Percentiles rank a stretch among this genome's conserved stretches.
Conservation (phyloP, 805 yeast genomes). For the Cyberlindnera suaveolens region DNA sequence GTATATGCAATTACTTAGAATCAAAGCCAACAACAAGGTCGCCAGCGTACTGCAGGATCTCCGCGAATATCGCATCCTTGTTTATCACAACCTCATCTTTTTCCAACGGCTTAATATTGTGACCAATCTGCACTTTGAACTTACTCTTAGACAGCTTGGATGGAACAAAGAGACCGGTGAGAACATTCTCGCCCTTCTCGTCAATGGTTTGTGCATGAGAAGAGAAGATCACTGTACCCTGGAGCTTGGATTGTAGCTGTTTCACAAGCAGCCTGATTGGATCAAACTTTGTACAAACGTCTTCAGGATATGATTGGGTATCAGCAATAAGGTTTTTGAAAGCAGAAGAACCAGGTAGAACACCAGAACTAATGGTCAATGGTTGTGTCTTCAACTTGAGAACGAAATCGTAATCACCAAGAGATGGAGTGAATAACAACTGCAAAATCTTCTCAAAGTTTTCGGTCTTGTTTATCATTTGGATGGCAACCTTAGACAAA, state of each 20-base stretch:
- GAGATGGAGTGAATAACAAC: conserved; percentile 71
- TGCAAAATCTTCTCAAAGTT: conserved; percentile 37
- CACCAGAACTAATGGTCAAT: conserved; percentile 46
- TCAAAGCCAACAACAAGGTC: conserved; percentile 46
- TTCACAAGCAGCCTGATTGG: conserved; percentile 52
- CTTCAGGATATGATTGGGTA: conserved; percentile 27
- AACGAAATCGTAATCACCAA: conserved; percentile 79
- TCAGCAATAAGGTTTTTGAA: conserved; percentile 51
- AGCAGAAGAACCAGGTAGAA: conserved; percentile 37
- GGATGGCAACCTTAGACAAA: conserved; percentile 68
- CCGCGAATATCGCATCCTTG: conserved; percentile 65
- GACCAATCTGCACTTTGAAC: conserved; percentile 76
- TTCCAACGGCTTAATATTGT: conserved; percentile 58
- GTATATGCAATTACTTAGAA: conserved; percentile 5
- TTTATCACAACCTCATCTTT: conserved; percentile 53
- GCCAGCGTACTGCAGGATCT: conserved; percentile 64
- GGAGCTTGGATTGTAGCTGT: conserved; percentile 58
- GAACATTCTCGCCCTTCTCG: conserved; percentile 51
- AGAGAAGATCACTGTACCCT: conserved; percentile 66
- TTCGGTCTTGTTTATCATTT: conserved; percentile 44
- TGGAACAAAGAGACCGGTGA: conserved; percentile 82
- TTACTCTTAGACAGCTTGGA: conserved; percentile 49
- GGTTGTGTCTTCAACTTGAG: conserved; percentile 47
- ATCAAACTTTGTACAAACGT: conserved; percentile 46
- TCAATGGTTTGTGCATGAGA: conserved; percentile 47